Base-by-base conservation (phyloP, 2,329 filamentous ascomycete species). In the Nemania abortiva region DNA sequence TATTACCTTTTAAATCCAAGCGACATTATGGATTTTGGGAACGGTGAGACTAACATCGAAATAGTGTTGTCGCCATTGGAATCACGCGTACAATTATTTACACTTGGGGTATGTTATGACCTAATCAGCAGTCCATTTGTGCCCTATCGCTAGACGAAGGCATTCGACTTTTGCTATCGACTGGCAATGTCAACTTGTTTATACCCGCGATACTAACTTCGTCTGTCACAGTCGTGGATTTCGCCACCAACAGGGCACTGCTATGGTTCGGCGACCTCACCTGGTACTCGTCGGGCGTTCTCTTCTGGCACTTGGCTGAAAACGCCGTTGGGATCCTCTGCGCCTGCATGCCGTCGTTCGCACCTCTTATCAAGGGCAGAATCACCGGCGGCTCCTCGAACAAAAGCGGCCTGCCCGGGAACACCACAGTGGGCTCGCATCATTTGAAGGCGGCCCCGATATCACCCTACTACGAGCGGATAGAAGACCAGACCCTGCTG, bases 231-330 rank as follows among this genome's bases (percentile, higher is more conserved):
- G 70, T 69, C 29, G 55, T 70, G 3, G 55, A 69, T 20, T 74
- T 74, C 47, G 58, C 60, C 22, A 53, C 22, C 4, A 42, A 42
- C 22, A 50, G 55, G 31, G 67, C 57, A 1, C n/a, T 63, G 2
- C 22, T 63, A 18, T 70, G 63, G 61, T 67, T 68, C 53, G 49
- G 58, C 10, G 69, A 74, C 54, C 53, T 70, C n/a, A 70, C 66
- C 4, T 74, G 70, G 72, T 74, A 73, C 34, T 42, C 59, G 1
- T 49, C 67, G 0, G 72, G 72, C 1, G 58, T 65, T 1, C 66
- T 74, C 1, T 72, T 73, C 60, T 74, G 72, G 73, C 72, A 72
- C n/a, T 7, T 73, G 3, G 69, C 64, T 1, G 72, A 74, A 47
- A 74, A 73, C 34, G 70, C 62, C 0, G 65, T 73, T 2, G 70